Evolutionary conservation across 164 flowering plant species (phyloP).

Genomic region (Macadamia integrifolia): DNA sequence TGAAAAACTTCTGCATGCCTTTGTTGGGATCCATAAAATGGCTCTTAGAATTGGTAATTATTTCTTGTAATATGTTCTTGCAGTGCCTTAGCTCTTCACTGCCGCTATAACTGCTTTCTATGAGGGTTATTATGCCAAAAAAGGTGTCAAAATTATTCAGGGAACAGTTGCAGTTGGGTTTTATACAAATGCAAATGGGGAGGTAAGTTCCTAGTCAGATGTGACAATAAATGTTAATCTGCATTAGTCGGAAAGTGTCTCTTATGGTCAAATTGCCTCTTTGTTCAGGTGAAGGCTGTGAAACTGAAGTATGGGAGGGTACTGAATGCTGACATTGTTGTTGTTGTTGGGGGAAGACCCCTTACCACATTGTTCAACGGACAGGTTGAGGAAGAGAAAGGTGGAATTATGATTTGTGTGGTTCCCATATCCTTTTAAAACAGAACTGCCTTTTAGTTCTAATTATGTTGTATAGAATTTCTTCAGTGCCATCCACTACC

Average conservation of each 20-base stretch:
- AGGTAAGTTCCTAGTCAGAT: slow-evolving; percentile 34
- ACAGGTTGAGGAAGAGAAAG: slow-evolving; percentile 88
- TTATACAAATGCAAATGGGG: slow-evolving; percentile 60
- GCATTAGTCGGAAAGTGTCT: too few relatives aligned
- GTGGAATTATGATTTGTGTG: slow-evolving; percentile 43
- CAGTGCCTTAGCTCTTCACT: too few relatives aligned
- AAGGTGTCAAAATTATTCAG: slow-evolving; percentile 36
- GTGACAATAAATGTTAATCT: too few relatives aligned
- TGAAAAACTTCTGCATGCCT: too few relatives aligned
- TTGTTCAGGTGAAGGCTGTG: too few relatives aligned
- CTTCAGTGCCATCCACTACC: background rate
- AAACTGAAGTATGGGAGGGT: slow-evolving; percentile 34
- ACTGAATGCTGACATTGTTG: slow-evolving; percentile 92
- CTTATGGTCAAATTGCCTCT: too few relatives aligned
- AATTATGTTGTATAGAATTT: background rate
- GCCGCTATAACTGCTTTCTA: too few relatives aligned
- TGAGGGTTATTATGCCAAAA: too few relatives aligned
- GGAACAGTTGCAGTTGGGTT: slow-evolving; percentile 97
- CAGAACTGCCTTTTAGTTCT: background rate
- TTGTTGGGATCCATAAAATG: too few relatives aligned
- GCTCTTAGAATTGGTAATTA: slow-evolving; percentile 1
- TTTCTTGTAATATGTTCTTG: too few relatives aligned
- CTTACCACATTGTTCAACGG: slow-evolving; percentile 75
- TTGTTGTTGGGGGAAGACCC: slow-evolving; percentile 97
- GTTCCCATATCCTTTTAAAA: background rate